Evolutionary conservation across 2,329 filamentous ascomycete species (phyloP).

Genomic region (Magnaporthiopsis rhizophila): DNA sequence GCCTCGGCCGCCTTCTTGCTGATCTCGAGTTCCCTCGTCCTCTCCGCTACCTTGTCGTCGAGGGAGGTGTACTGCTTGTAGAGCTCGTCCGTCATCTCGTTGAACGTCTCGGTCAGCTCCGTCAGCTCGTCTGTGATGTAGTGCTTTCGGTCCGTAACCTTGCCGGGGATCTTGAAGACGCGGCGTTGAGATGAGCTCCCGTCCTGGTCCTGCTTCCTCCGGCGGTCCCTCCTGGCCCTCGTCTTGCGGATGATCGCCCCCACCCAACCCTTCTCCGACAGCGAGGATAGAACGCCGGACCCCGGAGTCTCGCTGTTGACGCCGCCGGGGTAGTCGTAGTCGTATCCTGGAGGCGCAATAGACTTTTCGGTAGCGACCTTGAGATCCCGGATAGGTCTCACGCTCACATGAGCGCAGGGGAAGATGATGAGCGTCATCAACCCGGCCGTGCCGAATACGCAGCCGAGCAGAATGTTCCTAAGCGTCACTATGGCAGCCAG

Average conservation of each 20-base stretch:
- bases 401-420: conserved; percentile 74
- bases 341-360: conserved; percentile 56
- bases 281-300: conserved; percentile 32
- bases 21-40: conserved; percentile 76
- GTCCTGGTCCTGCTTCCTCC: conserved; percentile 5
- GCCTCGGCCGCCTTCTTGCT: conserved; percentile 89
- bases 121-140: conserved; percentile 77
- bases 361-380: conserved; percentile 69
- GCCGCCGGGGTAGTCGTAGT: conserved; percentile 46
- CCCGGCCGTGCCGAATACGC: conserved; percentile 75
- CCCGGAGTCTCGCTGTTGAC: conserved; percentile 39
- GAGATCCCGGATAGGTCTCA: conserved; percentile 69
- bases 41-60: conserved; percentile 74
- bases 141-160: conserved; percentile 69
- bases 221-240: conserved; percentile 24
- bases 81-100: conserved; percentile 88
- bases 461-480: conserved; percentile 73
- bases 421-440: conserved; percentile 64
- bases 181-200: conserved; percentile 25
- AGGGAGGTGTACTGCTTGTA: conserved; percentile 77
- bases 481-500: conserved; percentile 67
- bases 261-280: conserved; percentile 34
- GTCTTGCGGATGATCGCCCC: conserved; percentile 25
- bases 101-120: conserved; percentile 77
- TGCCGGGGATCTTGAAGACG: conserved; percentile 76